phyloP scores from a whole-genome alignment of 176 grass and related monocot species.

The Phyllostachys edulis region DNA sequence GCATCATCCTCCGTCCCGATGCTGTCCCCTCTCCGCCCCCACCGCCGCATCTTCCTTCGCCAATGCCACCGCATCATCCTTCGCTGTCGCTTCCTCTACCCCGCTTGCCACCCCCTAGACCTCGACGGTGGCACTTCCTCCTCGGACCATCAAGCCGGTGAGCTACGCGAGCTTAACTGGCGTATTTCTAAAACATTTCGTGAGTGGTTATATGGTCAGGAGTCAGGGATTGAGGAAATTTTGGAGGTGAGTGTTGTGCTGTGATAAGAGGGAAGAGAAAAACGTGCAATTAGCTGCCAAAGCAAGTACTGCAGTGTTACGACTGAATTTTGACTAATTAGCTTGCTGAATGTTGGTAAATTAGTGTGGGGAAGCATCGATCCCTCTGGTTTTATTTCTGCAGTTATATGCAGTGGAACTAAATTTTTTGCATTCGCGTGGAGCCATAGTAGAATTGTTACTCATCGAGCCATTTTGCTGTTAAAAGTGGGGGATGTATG shows the following conservation, averaged over 20 bases:
- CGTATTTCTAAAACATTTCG: neutral
- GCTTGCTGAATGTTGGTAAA: neutral
- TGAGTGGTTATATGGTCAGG: neutral
- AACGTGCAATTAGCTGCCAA: neutral
- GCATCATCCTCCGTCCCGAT: too few species aligned
- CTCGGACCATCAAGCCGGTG: conserved; percentile 39
- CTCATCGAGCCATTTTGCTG: neutral
- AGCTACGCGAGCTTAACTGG: conserved; percentile 16
- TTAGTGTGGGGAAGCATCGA: neutral
- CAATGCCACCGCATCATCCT: too few species aligned
- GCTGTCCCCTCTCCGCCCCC: too few species aligned
- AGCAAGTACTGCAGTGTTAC: neutral
- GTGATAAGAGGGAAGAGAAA: neutral
- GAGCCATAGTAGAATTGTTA: neutral
- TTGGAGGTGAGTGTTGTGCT: too few species aligned
- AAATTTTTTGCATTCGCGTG: neutral
- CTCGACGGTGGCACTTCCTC: neutral
- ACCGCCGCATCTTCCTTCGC: too few species aligned
- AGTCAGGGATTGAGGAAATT: neutral
- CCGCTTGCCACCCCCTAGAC: neutral
- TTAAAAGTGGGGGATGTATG: neutral
- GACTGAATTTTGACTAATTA: neutral
- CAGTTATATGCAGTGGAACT: neutral
- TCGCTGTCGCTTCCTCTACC: neutral
- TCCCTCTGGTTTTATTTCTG: neutral